phyloP scores from a whole-genome alignment of 2,329 filamentous ascomycete genomes.

The Dryadomyces sulphureus region DNA sequence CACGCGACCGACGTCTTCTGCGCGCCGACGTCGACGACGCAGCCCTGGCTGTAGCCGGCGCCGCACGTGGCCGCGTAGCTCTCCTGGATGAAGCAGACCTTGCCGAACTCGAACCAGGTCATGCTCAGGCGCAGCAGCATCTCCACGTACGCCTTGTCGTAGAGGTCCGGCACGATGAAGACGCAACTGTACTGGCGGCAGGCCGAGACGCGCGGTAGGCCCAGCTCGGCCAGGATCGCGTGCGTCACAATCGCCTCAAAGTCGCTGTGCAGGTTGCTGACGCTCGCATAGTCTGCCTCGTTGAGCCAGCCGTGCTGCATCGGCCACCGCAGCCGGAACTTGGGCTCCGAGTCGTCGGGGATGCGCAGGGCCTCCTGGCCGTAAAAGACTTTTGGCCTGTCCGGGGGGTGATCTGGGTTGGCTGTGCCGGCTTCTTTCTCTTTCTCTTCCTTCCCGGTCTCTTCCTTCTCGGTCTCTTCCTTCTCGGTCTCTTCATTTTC shows the following conservation, averaged over 20 bases:
- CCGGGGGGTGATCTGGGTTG: too few relatives aligned
- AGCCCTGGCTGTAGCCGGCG: constrained; percentile 84
- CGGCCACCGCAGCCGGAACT: constrained; percentile 89
- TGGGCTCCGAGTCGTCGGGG: constrained; percentile 74
- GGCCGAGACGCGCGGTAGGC: constrained; percentile 59
- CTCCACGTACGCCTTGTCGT: constrained; percentile 86
- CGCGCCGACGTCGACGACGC: constrained; percentile 89
- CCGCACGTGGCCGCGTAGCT: constrained; percentile 90
- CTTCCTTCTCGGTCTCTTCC: not conserved
- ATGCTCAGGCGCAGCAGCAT: constrained; percentile 73
- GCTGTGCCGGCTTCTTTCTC: not conserved
- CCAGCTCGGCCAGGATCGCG: constrained; percentile 73
- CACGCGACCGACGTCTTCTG: constrained; percentile 97
- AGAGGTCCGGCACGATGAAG: constrained; percentile 93
- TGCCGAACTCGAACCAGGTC: constrained; percentile 76
- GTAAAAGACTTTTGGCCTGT: constrained; percentile 43
- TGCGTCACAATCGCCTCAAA: constrained; percentile 78
- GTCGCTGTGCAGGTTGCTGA: constrained; percentile 71
- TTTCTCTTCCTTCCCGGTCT: not conserved
- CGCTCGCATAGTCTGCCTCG: constrained; percentile 71
- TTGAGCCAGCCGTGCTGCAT: constrained; percentile 78
- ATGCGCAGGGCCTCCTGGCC: constrained; percentile 73
- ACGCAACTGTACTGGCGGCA: constrained; percentile 90
- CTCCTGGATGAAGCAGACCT: constrained; percentile 90
- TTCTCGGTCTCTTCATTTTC: not conserved